phyloP scores from a whole-genome alignment of 2,329 filamentous ascomycete species.

The Fragosphaeria purpurea region DNA sequence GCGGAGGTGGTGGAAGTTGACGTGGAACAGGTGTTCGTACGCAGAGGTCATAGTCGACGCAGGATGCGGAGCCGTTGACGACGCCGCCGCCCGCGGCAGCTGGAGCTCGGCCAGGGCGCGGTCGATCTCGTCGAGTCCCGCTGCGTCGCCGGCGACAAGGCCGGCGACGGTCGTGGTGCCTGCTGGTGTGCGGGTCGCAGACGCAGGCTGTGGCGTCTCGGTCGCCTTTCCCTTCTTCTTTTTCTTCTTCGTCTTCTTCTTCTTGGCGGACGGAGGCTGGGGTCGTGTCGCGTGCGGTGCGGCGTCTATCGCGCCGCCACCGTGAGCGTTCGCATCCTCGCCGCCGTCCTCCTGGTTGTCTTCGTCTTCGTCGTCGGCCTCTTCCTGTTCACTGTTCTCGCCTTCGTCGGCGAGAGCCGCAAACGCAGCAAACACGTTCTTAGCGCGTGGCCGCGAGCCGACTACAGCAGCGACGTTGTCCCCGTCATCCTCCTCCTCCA shows the following conservation, averaged over 20 bases:
- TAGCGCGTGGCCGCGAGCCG: not conserved
- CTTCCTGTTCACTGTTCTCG: conserved; percentile 29
- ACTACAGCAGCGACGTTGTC: not conserved
- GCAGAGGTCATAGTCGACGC: not conserved
- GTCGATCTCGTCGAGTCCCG: conserved; percentile 43
- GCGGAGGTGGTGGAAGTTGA: conserved; percentile 63
- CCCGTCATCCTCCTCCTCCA: conserved; percentile 20
- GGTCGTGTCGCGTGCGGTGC: conserved; percentile 21
- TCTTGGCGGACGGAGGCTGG: conserved; percentile 17
- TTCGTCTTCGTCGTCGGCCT: conserved; percentile 24
- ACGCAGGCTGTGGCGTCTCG: conserved; percentile 2
- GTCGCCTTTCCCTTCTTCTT: conserved; percentile 6
- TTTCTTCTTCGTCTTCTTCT: conserved; percentile 19
- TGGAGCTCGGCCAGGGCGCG: conserved; percentile 41
- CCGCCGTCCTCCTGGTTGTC: conserved; percentile 19
- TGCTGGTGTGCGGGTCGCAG: not conserved
- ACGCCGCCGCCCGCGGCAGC: conserved; percentile 14
- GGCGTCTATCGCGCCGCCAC: conserved; percentile 1
- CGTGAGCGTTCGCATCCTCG: conserved; percentile 8
- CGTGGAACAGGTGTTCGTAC: conserved; percentile 28
- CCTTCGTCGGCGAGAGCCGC: conserved; percentile 39
- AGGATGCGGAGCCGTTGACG: conserved; percentile 7
- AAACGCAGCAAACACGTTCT: conserved; percentile 33
- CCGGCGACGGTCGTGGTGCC: not conserved
- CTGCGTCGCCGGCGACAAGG: not conserved